Evolutionary conservation across 768 basidiomycete species (phyloP).

Genomic region (Phylloporus arenicola): DNA sequence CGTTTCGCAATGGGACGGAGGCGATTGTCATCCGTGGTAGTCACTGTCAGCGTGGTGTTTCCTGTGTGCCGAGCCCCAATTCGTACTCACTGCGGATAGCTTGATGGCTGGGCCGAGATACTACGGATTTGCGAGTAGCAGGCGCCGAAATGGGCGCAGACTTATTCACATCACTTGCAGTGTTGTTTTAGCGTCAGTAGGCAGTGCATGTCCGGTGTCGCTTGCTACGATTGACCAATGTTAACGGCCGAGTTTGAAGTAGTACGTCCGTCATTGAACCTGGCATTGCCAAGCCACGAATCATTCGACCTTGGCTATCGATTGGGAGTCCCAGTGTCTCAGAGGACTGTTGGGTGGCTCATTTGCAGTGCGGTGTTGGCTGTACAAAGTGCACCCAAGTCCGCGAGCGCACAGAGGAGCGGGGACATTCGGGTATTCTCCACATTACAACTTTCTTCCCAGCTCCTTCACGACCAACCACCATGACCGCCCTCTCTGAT

Average conservation of each 20-base stretch:
- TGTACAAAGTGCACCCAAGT: background rate
- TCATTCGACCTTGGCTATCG: background rate
- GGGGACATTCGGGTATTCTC: background rate
- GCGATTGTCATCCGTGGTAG: constrained; percentile 20
- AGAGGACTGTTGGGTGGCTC: too few relatives aligned
- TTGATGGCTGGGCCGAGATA: background rate
- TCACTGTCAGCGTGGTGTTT: background rate
- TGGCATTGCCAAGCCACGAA: background rate
- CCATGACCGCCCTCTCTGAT: background rate
- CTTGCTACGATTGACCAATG: too few relatives aligned
- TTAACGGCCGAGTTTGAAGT: too few relatives aligned
- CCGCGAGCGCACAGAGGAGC: background rate
- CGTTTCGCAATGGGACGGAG: constrained; percentile 21
- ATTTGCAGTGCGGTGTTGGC: background rate
- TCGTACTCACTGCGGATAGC: background rate
- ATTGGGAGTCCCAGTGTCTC: too few relatives aligned
- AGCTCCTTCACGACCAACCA: background rate
- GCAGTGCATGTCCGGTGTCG: background rate
- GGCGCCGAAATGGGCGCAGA: too few relatives aligned
- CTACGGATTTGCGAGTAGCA: background rate
- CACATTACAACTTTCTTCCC: background rate
- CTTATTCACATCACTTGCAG: background rate
- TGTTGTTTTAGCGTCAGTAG: background rate
- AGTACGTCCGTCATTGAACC: background rate
- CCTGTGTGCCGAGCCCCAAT: background rate